Evolutionary conservation across 257 asterid genomes (phyloP).

Genomic region (Salvia rosmarinus): DNA sequence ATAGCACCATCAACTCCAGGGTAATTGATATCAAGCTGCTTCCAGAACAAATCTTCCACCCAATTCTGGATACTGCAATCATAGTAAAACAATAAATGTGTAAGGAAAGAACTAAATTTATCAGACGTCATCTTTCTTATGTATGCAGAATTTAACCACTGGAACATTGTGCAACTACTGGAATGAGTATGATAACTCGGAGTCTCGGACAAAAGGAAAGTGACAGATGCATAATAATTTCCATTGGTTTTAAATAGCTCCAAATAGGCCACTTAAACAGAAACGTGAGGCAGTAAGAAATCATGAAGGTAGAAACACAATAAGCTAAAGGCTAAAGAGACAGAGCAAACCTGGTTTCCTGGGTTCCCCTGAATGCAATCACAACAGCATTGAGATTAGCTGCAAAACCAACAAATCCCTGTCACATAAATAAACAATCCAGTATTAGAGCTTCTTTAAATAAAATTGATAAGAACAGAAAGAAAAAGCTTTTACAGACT

Average conservation of each 20-base stretch:
- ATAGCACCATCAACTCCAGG: constrained; percentile 91
- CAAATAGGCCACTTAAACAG: too few relatives aligned
- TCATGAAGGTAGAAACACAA: constrained; percentile 29
- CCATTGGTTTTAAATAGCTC: not conserved
- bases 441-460: constrained; percentile 15
- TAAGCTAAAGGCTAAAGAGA: constrained; percentile 28
- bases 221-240: not conserved
- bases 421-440: constrained; percentile 29
- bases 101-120: not conserved
- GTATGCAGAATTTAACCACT: too few relatives aligned
- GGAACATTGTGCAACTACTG: constrained; percentile 13
- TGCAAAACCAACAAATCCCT: constrained; percentile 96
- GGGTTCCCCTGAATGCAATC: constrained; percentile 97
- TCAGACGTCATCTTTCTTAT: too few relatives aligned
- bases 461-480: constrained; percentile 15
- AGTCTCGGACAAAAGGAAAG: constrained; percentile 22
- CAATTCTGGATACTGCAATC: constrained; percentile 87
- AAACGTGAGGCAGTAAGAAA: constrained; percentile 6
- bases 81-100: constrained; percentile 21
- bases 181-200: not conserved
- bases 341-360: constrained; percentile 67
- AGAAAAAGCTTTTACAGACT: not conserved
- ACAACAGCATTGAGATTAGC: constrained; percentile 76
- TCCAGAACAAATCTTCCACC: constrained; percentile 97
- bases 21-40: constrained; percentile 86